A percentile compares a stretch with the other conserved stretches of the same genome.
Conservation (phyloP, 805 yeast species). For the Candida pseudoglaebosa region DNA sequence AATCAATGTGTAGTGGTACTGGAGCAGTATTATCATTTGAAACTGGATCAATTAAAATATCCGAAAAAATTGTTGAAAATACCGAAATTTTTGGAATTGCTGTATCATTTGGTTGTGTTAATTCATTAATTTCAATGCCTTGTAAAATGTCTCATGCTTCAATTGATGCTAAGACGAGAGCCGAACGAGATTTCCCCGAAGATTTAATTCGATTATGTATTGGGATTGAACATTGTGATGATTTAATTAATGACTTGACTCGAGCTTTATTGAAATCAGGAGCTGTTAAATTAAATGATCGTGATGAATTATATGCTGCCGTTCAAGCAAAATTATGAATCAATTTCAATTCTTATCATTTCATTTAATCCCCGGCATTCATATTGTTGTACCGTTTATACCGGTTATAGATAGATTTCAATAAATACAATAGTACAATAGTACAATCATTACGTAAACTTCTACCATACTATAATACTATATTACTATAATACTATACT, state of each 20-base stretch:
- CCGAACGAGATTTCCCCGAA: slow-evolving; percentile 87
- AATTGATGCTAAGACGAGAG: slow-evolving; percentile 80
- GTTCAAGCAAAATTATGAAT: slow-evolving; percentile 26
- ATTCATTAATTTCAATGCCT: slow-evolving; percentile 89
- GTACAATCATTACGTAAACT: too few relatives aligned
- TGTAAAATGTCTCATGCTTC: slow-evolving; percentile 98
- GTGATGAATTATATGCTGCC: slow-evolving; percentile 39
- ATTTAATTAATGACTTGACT: slow-evolving; percentile 75
- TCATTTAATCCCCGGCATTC: background rate
- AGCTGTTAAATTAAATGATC: slow-evolving; percentile 40
- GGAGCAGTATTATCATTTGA: slow-evolving; percentile 90
- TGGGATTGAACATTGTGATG: slow-evolving; percentile 83
- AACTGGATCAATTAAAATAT: slow-evolving; percentile 67
- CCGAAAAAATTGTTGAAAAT: slow-evolving; percentile 70
- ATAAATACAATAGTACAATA: too few relatives aligned
- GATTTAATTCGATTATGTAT: slow-evolving; percentile 86
- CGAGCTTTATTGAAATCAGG: slow-evolving; percentile 68
- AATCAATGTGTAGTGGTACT: slow-evolving; percentile 71
- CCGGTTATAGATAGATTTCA: background rate
- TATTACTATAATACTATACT: too few relatives aligned
- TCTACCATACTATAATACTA: too few relatives aligned
- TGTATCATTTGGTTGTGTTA: slow-evolving; percentile 92
- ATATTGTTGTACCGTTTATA: background rate
- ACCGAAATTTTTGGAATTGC: slow-evolving; percentile 82
- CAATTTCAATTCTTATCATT: background rate